Conservation (phyloP, 2,329 filamentous ascomycete genomes). For the Calcarisporium arbuscula region DNA sequence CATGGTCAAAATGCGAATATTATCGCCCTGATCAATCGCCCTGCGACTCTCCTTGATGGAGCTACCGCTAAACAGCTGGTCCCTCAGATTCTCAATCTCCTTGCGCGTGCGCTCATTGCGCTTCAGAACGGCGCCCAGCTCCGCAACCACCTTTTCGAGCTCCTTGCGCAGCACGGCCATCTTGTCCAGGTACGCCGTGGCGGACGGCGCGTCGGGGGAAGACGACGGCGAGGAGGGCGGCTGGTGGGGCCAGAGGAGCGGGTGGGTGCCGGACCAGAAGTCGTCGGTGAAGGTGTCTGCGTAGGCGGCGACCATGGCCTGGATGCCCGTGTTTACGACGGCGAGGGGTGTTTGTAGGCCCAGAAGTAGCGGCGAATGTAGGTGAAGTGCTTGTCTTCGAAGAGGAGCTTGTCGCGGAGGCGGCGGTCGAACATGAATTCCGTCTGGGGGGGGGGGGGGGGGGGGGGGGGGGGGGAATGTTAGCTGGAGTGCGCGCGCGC, state of each 20-base stretch:
- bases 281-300: constrained; percentile 51
- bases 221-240: constrained; percentile 37
- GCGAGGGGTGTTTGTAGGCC: constrained; percentile 55
- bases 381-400: constrained; percentile 55
- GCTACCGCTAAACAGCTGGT: constrained; percentile 59
- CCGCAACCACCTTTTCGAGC: constrained; percentile 44
- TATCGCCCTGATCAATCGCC: constrained; percentile 57
- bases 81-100: constrained; percentile 50
- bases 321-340: constrained; percentile 53
- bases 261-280: constrained; percentile 51
- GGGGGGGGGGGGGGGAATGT: not conserved
- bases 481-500: too few species aligned
- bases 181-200: constrained; percentile 40
- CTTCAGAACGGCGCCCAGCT: constrained; percentile 39
- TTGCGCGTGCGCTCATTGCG: constrained; percentile 47
- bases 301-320: constrained; percentile 51
- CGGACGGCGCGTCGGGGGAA: constrained; percentile 32
- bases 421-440: constrained; percentile 53
- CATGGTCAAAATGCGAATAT: constrained; percentile 53
- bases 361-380: constrained; percentile 58
- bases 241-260: constrained; percentile 48
- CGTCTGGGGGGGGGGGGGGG: constrained; percentile 18
- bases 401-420: constrained; percentile 51
- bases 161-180: constrained; percentile 40
- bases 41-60: constrained; percentile 54